Evolutionary conservation across 2,329 filamentous ascomycete species (phyloP).

Genomic region (Paecilomyces sp.): DNA sequence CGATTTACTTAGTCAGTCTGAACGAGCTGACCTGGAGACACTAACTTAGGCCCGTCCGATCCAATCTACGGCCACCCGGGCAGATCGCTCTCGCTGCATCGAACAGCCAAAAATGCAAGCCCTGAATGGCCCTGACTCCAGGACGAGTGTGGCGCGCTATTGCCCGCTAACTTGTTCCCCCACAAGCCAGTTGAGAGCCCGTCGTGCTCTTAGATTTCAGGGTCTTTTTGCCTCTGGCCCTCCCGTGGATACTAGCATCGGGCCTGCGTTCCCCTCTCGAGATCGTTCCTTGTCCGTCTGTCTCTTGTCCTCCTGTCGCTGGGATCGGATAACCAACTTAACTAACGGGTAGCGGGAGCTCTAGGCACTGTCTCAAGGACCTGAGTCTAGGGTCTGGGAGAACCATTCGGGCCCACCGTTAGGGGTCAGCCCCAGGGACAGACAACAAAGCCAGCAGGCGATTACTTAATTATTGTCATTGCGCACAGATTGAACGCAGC

Average conservation of each 20-base stretch:
- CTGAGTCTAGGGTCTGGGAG: background rate
- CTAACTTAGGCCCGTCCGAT: background rate
- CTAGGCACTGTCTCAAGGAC: background rate
- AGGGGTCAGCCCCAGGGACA: background rate
- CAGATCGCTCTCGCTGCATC: background rate
- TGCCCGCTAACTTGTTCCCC: background rate
- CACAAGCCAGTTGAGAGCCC: background rate
- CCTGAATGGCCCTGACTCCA: background rate
- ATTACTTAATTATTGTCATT: background rate
- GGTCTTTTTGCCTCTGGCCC: background rate
- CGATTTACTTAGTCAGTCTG: background rate
- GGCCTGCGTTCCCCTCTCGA: background rate
- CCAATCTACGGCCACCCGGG: background rate
- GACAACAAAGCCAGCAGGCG: background rate
- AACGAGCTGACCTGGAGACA: background rate
- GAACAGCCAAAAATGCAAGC: background rate
- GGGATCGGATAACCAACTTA: background rate
- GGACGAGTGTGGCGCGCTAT: background rate
- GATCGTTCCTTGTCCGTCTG: background rate
- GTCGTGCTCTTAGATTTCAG: background rate
- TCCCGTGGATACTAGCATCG: background rate
- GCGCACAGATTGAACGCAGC: background rate
- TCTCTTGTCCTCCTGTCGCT: too few species aligned
- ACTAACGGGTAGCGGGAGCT: background rate
- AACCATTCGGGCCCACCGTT: background rate